These are phyloP conservation scores for Cutaneotrichosporon sp. DNA, from an alignment of 1,284 basidiomycete genomes.

Conservation along the genomic window DNA sequence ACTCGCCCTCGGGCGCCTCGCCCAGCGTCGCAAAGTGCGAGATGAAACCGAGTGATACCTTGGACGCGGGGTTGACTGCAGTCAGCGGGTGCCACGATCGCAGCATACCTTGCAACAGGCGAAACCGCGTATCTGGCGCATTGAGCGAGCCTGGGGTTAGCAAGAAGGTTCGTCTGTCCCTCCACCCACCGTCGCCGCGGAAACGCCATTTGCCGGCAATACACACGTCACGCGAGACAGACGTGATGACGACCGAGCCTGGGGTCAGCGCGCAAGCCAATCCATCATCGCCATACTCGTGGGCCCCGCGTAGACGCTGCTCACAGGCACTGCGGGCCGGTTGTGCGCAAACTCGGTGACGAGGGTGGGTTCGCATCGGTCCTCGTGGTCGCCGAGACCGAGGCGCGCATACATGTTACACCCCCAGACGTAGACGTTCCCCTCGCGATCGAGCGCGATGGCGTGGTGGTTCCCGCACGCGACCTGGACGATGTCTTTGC, in stretches of 20 bases:
- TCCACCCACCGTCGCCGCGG: too few species aligned
- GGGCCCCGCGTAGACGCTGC: conserved; percentile 66
- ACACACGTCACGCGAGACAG: conserved; percentile 51
- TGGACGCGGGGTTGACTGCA: conserved; percentile 61
- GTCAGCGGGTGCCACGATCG: not conserved
- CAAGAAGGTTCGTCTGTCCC: not conserved
- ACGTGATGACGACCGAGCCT: conserved; percentile 72
- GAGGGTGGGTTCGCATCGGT: conserved; percentile 49
- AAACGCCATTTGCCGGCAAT: conserved; percentile 55
- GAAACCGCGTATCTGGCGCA: conserved; percentile 72
- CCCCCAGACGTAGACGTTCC: conserved; percentile 75
- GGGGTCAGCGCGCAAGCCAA: not conserved
- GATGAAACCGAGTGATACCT: conserved; percentile 74
- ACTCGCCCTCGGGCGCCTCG: conserved; percentile 52
- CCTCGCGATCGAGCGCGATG: conserved; percentile 70
- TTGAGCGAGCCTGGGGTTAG: conserved; percentile 60
- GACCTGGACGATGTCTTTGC: conserved; percentile 70
- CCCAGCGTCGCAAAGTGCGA: conserved; percentile 75
- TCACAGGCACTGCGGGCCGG: conserved; percentile 48
- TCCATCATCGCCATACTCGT: conserved; percentile 55
- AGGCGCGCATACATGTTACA: conserved; percentile 49
- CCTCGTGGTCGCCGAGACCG: conserved; percentile 69
- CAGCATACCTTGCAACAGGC: conserved; percentile 20
- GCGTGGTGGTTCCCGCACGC: conserved; percentile 82
- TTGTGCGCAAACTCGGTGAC: not conserved